A percentile compares a stretch with the other conserved stretches of the same genome.
Evolutionary conservation across 495 filamentous ascomycete species (phyloP).

Genomic region (Aspergillus cristatus): DNA sequence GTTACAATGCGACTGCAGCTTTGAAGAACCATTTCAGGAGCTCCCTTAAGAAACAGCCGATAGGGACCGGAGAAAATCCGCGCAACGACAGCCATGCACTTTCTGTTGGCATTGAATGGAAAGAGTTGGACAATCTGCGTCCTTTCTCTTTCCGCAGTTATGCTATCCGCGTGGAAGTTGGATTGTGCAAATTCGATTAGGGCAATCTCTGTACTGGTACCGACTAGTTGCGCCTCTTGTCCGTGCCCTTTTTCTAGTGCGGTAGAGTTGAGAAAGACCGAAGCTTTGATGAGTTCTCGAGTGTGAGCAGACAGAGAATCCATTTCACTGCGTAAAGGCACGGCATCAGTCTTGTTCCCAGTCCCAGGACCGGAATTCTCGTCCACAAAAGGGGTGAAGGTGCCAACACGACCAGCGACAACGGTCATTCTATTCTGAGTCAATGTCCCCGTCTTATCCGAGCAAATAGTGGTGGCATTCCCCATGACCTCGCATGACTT

Average conservation of each 20-base stretch:
- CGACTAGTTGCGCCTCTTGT: conserved; percentile 60
- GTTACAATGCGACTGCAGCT: conserved; percentile 60
- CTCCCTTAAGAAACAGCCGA: conserved; percentile 75
- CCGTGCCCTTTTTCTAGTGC: conserved; percentile 76
- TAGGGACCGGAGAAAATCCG: conserved; percentile 55
- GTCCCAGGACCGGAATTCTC: too few relatives aligned
- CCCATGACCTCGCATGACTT: conserved; percentile 98
- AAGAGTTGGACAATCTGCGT: conserved; percentile 62
- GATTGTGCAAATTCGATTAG: conserved; percentile 69
- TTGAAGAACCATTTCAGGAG: conserved; percentile 76
- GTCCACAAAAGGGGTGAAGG: too few relatives aligned
- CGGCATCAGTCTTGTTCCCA: too few relatives aligned
- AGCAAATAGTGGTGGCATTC: conserved; percentile 92
- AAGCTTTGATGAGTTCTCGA: too few relatives aligned
- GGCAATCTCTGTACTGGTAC: conserved; percentile 86
- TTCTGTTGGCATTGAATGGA: conserved; percentile 78
- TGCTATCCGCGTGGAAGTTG: conserved; percentile 62
- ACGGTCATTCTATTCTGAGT: conserved; percentile 90
- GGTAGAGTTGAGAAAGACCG: conserved; percentile 78
- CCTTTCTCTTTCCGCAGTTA: conserved; percentile 61
- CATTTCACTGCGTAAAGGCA: too few relatives aligned
- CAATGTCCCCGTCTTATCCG: conserved; percentile 95
- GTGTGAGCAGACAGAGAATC: too few relatives aligned
- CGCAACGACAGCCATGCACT: conserved; percentile 85
- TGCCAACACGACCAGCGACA: too few relatives aligned